These are phyloP conservation scores for Salvia sclarea DNA, from an alignment of 305 asterid genomes.

Conservation along the genomic window DNA sequence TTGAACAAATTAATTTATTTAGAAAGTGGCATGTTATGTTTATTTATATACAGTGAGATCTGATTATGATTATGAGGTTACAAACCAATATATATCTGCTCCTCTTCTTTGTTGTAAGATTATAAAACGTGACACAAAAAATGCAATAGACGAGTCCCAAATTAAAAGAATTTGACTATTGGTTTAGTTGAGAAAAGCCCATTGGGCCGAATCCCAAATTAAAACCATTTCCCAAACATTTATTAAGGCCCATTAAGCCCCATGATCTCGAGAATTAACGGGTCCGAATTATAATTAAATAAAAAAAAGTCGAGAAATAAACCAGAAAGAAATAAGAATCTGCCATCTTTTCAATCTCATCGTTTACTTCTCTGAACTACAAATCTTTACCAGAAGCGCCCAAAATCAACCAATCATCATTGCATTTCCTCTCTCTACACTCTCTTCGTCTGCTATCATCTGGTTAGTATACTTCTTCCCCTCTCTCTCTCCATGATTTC, in stretches of 20 bases:
- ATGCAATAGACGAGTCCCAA: too few species aligned
- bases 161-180: too few species aligned
- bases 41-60: background rate
- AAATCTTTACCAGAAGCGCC: slow-evolving; percentile 29
- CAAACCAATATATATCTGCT: too few species aligned
- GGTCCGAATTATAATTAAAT: background rate
- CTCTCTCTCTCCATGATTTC: background rate
- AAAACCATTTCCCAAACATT: too few species aligned
- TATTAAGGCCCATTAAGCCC: background rate
- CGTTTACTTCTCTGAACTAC: slow-evolving; percentile 30
- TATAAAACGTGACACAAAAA: too few species aligned
- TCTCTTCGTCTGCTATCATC: slow-evolving; percentile 31
- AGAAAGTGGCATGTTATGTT: background rate
- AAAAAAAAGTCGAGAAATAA: slow-evolving; percentile 11
- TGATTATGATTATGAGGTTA: too few species aligned
- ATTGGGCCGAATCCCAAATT: background rate
- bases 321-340: slow-evolving; percentile 23
- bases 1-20: background rate
- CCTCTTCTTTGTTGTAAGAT: too few species aligned
- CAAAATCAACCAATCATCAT: slow-evolving; percentile 37
- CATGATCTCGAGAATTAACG: background rate
- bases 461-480: slow-evolving; percentile 29
- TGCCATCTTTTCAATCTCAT: slow-evolving; percentile 34
- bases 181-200: background rate
- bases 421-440: slow-evolving; percentile 27